Evolutionary conservation across 345 rosid genomes (phyloP).

Genomic region (Citrus hindsii): DNA sequence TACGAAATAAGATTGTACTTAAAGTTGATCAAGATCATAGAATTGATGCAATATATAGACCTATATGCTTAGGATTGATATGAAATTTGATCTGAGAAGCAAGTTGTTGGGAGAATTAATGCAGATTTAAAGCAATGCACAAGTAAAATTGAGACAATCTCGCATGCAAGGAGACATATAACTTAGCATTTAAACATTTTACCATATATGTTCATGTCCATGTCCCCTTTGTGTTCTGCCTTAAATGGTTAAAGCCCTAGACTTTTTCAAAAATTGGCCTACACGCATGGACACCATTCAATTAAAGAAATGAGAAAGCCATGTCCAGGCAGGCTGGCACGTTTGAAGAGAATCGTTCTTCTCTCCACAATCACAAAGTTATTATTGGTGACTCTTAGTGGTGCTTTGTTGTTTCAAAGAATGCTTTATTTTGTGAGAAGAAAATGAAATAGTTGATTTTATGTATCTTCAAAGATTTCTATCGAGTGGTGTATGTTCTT

Average conservation of each 20-base stretch:
- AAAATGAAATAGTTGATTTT: neutral
- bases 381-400: neutral
- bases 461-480: neutral
- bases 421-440: neutral
- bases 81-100: neutral
- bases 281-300: too few species aligned
- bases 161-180: neutral
- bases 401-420: neutral
- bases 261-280: neutral
- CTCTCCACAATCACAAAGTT: neutral
- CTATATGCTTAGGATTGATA: conserved; percentile 4
- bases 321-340: neutral
- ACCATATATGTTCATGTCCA: neutral
- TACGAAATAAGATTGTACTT: neutral
- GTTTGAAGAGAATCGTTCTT: neutral
- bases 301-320: neutral
- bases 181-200: neutral
- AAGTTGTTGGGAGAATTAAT: neutral
- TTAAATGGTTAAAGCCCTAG: neutral
- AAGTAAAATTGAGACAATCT: neutral
- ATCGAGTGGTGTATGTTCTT: neutral
- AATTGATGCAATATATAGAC: neutral
- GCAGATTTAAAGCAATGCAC: neutral
- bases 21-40: neutral
- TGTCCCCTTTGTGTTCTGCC: conserved; percentile 9